Percentiles rank a stretch among this genome's conserved stretches.
phyloP scores from a whole-genome alignment of 2,329 filamentous ascomycete genomes.

The Xylaria sp. region DNA sequence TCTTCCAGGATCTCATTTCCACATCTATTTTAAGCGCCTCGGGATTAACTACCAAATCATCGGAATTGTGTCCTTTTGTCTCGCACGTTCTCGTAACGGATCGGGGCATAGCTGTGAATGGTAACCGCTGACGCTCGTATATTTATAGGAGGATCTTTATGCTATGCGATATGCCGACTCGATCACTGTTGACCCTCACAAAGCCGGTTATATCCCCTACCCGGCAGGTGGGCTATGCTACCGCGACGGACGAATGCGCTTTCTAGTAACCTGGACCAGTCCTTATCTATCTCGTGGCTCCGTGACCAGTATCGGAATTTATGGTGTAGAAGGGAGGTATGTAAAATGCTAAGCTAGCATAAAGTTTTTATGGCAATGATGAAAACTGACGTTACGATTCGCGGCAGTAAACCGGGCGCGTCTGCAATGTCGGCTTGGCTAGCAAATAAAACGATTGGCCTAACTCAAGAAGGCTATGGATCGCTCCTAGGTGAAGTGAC shows the following conservation, averaged over 20 bases:
- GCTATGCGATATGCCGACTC: slow-evolving; percentile 55
- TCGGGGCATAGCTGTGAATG: neutral
- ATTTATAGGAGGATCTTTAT: slow-evolving; percentile 49
- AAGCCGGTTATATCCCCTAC: slow-evolving; percentile 59
- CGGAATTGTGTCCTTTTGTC: neutral
- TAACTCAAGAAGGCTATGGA: slow-evolving; percentile 55
- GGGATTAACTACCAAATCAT: neutral
- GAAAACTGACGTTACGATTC: neutral
- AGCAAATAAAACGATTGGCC: slow-evolving; percentile 56
- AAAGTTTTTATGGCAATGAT: neutral
- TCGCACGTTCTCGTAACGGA: no score
- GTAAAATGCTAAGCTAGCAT: slow-evolving; percentile 8
- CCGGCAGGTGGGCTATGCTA: slow-evolving; percentile 58
- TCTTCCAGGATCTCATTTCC: neutral
- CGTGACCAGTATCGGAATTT: slow-evolving; percentile 53
- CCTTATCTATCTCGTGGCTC: slow-evolving; percentile 54
- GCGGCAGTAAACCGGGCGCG: slow-evolving; percentile 56
- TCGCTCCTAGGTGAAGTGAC: slow-evolving; percentile 55
- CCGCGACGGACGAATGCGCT: slow-evolving; percentile 55
- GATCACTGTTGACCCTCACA: slow-evolving; percentile 60
- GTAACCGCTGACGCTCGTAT: neutral
- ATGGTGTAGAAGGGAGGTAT: slow-evolving; percentile 57
- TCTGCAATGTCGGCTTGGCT: slow-evolving; percentile 57
- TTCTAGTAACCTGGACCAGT: slow-evolving; percentile 56
- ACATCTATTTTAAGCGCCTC: neutral